A percentile compares a stretch with the other conserved stretches of the same genome.
Conservation (phyloP, 805 yeast species). For the Metschnikowia peoriensis region DNA sequence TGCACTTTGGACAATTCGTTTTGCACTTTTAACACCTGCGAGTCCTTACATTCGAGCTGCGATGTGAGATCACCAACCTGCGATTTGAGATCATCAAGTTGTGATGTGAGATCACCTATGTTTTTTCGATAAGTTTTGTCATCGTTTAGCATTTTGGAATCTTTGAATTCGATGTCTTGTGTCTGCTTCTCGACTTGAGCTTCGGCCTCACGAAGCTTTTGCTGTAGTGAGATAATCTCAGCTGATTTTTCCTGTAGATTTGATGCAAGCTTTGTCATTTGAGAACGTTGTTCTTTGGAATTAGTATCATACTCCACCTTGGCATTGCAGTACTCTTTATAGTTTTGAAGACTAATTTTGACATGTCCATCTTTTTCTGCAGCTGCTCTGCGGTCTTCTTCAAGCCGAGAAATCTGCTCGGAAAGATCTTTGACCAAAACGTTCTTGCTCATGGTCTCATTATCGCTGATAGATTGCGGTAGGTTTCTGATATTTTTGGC, state of each 20-base stretch:
- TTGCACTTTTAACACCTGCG: background rate
- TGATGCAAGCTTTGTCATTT: slow-evolving; percentile 3
- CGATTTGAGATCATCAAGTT: background rate
- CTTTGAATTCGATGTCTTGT: background rate
- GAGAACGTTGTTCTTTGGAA: slow-evolving; percentile 12
- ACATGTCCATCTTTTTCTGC: slow-evolving; percentile 60
- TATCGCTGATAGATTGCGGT: slow-evolving; percentile 49
- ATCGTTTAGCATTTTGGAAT: background rate
- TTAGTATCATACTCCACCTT: slow-evolving; percentile 10
- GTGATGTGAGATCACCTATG: background rate
- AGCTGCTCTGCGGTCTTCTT: slow-evolving; percentile 61
- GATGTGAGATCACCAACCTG: background rate
- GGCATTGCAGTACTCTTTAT: slow-evolving; percentile 24
- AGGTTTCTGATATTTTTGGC: slow-evolving; percentile 75
- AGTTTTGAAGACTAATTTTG: slow-evolving; percentile 58
- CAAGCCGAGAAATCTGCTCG: slow-evolving; percentile 53
- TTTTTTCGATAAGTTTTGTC: background rate
- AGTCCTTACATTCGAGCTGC: background rate
- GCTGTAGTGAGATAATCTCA: background rate
- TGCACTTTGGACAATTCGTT: background rate
- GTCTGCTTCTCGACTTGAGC: background rate
- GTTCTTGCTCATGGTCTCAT: slow-evolving; percentile 47
- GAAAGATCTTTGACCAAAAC: slow-evolving; percentile 52
- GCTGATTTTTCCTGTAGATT: slow-evolving; percentile 6
- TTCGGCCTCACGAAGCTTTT: background rate